Evolutionary conservation across 768 basidiomycete genomes (phyloP), one percentile per base, ranked within the genome.

Genomic region (Dendrothele bispora): DNA sequence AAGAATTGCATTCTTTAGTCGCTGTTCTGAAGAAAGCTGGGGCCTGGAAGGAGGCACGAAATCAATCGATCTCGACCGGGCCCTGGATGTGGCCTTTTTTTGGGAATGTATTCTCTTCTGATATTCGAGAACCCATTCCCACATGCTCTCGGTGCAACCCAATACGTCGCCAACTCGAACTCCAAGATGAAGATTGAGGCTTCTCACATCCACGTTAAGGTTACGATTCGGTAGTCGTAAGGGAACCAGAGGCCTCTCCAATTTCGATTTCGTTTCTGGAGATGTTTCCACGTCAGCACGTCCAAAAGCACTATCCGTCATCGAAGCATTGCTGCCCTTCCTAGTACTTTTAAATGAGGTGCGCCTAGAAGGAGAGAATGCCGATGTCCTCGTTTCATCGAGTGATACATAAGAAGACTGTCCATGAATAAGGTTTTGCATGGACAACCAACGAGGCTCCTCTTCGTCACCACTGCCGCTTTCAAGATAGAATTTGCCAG

Each of bases 91-190:
- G 18, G 43, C 35, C 35, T 50, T 48, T 28, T 49, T 51, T 25
- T 42, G 39, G 7, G 18, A 30, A 15, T 30, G 22, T 7, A 15
- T 15, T 32, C 46, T 50, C 11, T 53, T 59, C 65, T 82, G 82
- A 50, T 74, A 75, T 21, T 74, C 74, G 18, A 68, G 57, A 3
- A 88, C 75, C 79, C 82, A 88, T 46, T 86, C 85, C 88, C 88
- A 90, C 86, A 89, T 89, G 25, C 80, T 72, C 63, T 89, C 88
- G 0, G 81, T 72, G 55, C 86, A 88, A 7, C 74, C 84, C 12
- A 88, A 54, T n/a, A 88, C 72, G 59, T 86, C 87, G 48, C 77
- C 72, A 7, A 77, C 76, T 12, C 84, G 73, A 53, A 81, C 48
- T 15, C 75, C 67, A n/a, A 90, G 70, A 62, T 86, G 84, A 49